Base-by-base conservation (phyloP, 2,329 filamentous ascomycete species). In the Cordyceps sp. region DNA sequence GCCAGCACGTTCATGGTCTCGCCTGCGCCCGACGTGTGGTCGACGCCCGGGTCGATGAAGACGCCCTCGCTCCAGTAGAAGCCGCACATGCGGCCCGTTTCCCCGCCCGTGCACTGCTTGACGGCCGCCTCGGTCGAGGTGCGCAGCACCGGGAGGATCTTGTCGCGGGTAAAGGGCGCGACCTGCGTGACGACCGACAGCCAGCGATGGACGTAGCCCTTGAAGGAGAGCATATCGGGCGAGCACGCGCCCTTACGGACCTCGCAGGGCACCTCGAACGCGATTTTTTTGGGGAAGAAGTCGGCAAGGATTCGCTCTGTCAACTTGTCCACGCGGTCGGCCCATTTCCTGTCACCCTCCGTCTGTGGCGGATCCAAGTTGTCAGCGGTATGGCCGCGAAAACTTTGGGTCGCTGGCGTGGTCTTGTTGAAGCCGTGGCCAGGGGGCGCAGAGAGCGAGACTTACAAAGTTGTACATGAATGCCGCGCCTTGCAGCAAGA, bases 141-240 rank as follows among this genome's bases (percentile, higher is more conserved):
- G 34, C 58, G 55, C 6, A 84, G 58, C 21, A 70, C 62, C 1
- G 71, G 64, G 35, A 68, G 53, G 40, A 84, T 73, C 13, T 47
- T 55, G 2, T 62, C 52, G 26, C 53, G 52, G 1, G 68, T 73
- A 29, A 62, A 64, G 0, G 78, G 77, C 1, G 71, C 74, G n/a
- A 82, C 35, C 40, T 76, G 62, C 3, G 69, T 65, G 2, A 68
- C 62, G 16, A 66, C 61, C 4, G 69, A 61, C 41, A 83, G 58
- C 72, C 75, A 80, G 26, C 73, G 66, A 41, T 73, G 64, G 14
- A 81, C 58, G 36, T 76, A 74, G 25, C 76, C 77, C 53, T 82
- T 82, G 66, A 78, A 85, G 2, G 71, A 70, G 37, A 70, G 53
- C 61, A 84, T 79, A 44, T 88, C 82, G 30, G 68, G 62, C 36